Percentiles rank a stretch among this genome's conserved stretches.
phyloP scores from a whole-genome alignment of 73 alveolate genomes.

The Urostyla sp. region DNA sequence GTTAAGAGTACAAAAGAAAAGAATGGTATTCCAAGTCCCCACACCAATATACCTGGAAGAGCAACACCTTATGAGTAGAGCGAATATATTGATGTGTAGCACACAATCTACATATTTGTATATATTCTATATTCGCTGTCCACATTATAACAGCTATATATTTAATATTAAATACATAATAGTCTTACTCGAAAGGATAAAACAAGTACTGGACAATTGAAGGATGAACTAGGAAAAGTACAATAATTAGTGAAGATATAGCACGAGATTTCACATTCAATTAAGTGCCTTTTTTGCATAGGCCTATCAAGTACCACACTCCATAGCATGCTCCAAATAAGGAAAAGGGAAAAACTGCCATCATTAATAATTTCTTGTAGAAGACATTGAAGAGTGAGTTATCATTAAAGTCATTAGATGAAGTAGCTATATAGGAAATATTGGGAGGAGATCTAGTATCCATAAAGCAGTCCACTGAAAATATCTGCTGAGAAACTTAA shows the following conservation, averaged over 20 bases:
- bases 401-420: too few relatives aligned
- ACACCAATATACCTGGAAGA: slow-evolving; percentile 57
- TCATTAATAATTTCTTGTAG: slow-evolving; percentile 38
- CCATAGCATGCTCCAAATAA: slow-evolving; percentile 29
- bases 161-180: too few relatives aligned
- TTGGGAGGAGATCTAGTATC: slow-evolving; percentile 30
- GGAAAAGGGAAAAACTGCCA: background rate
- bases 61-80: slow-evolving; percentile 46
- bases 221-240: slow-evolving; percentile 71
- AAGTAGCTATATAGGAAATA: background rate
- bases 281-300: background rate
- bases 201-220: slow-evolving; percentile 68
- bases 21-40: slow-evolving; percentile 77
- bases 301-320: slow-evolving; percentile 37
- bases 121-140: slow-evolving; percentile 50
- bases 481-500: slow-evolving; percentile 32
- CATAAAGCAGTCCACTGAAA: slow-evolving; percentile 71
- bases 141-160: slow-evolving; percentile 56
- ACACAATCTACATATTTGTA: slow-evolving; percentile 41
- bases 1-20: slow-evolving; percentile 32
- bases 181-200: slow-evolving; percentile 28
- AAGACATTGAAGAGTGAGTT: too few relatives aligned
- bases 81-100: slow-evolving; percentile 50
- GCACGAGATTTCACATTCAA: background rate
- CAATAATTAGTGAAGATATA: slow-evolving; percentile 50